These are phyloP conservation scores for Epicoccum sorghinum DNA, from an alignment of 2,329 filamentous ascomycete genomes.

Conservation along the genomic window DNA sequence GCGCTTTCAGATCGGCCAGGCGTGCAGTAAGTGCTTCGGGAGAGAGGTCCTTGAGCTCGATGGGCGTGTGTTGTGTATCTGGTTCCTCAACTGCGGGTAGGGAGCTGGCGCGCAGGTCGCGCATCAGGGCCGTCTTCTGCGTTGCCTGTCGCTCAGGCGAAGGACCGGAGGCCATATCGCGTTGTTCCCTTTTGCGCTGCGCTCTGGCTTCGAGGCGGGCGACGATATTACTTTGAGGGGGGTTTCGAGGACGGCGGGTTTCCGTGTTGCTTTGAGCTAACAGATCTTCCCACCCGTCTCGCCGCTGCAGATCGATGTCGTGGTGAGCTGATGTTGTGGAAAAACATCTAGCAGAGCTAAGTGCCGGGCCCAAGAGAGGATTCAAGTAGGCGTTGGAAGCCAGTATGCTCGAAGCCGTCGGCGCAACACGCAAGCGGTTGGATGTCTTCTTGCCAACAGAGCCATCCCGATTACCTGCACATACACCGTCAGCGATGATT, in stretches of 20 bases:
- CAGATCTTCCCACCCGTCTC: no score
- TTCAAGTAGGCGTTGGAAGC: constrained; percentile 7
- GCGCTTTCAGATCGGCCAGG: neutral
- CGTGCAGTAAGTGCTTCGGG: neutral
- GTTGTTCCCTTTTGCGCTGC: neutral
- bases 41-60: neutral
- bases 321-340: constrained; percentile 1
- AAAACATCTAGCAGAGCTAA: constrained; percentile 5
- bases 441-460: neutral
- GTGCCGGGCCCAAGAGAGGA: neutral
- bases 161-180: neutral
- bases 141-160: neutral
- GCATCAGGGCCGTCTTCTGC: constrained; percentile 1
- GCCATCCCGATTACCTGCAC: constrained; percentile 16
- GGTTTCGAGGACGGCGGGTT: no score
- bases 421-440: neutral
- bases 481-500: constrained; percentile 29
- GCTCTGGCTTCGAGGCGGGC: neutral
- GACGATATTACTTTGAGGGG: no score
- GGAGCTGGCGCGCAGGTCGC: neutral
- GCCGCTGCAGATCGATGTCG: no score
- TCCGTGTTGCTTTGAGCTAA: no score
- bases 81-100: neutral
- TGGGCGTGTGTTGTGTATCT: neutral
- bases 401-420: neutral